Evolutionary conservation across 768 basidiomycete genomes (phyloP), one percentile per base, ranked within the genome.

Genomic region (Hemileccinum impolitum): DNA sequence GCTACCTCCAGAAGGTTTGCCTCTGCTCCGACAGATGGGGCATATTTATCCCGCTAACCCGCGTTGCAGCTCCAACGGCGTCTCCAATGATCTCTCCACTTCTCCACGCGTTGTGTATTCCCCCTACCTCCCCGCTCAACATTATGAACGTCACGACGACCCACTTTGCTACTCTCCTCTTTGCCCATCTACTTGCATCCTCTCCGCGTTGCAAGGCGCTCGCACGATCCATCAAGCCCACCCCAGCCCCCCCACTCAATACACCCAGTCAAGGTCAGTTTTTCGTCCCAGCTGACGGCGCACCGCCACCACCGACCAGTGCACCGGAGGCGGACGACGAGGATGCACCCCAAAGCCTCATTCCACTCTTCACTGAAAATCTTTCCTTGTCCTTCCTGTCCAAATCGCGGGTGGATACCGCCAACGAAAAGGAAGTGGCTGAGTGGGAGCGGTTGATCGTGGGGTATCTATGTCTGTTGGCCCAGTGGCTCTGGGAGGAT

Each of bases 401-500:
- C 23, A 82, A 87, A 19, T 80, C 81, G 7, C 75, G 90, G 30
- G 58, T 59, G 12, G 63, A 69, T 12, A 7, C 30, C 12, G 72
- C 81, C 11, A 75, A 85, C 56, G 82, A 82, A 34, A 75, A 75
- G 39, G 90, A 94, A 58, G 77, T 81, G 13, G 74, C 87, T 42
- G 94, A 96, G 59, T 97, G 94, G 92, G 92, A 93, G 53, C 76
- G 92, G 50, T 72, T 95, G 40, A 84, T 94, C 60, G 83, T 90
- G 8, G 88, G 85, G 0, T 95, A 97, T 62, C 73, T 98, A 31
- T 80, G 81, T 41, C 66, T 96, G 46, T 75, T 99, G 28, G 76
- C 82, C 4, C 91, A 94, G 53, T 99, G 96, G 96, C 74, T 96
- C 7, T 99, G 94, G 94, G 95, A 98, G 60, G 94, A 96, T 59